phyloP scores from a whole-genome alignment of 1,139 yeast genomes.

The Candida sp. region DNA sequence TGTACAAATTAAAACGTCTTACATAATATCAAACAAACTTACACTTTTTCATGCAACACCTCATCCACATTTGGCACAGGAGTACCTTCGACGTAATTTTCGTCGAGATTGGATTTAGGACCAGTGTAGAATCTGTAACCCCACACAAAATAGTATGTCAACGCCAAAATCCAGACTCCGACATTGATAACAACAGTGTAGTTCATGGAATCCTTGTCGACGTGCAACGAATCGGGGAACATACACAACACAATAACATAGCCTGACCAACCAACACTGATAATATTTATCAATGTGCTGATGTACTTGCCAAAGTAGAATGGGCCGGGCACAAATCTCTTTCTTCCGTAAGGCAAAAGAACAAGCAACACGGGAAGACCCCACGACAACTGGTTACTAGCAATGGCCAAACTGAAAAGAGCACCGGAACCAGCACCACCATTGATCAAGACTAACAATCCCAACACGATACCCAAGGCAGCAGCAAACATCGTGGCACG shows the following conservation, averaged over 20 bases:
- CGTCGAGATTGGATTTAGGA: conserved; percentile 37
- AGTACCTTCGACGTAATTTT: conserved; percentile 7
- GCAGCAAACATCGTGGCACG: conserved; percentile 65
- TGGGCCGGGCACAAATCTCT: conserved; percentile 62
- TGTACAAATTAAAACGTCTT: background rate
- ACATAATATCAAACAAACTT: no score
- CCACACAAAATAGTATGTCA: conserved; percentile 29
- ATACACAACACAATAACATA: conserved; percentile 40
- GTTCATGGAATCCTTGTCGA: conserved; percentile 36
- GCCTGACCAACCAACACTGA: conserved; percentile 28
- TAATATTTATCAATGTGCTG: conserved; percentile 37
- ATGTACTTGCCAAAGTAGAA: conserved; percentile 58
- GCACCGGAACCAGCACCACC: conserved; percentile 60
- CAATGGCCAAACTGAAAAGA: conserved; percentile 52
- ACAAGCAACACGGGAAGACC: conserved; percentile 33
- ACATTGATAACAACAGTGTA: conserved; percentile 39
- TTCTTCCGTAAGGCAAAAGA: conserved; percentile 44
- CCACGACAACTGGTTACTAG: conserved; percentile 48
- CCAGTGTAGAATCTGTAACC: conserved; percentile 36
- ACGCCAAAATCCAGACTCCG: conserved; percentile 37
- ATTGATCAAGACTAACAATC: conserved; percentile 62
- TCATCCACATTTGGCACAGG: conserved; percentile 2
- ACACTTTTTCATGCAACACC: background rate
- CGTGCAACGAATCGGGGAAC: conserved; percentile 38
- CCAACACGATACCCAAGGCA: conserved; percentile 49